These are phyloP conservation scores for Colletotrichum sp. DNA, from an alignment of 2,329 filamentous ascomycete genomes.

Conservation along the genomic window DNA sequence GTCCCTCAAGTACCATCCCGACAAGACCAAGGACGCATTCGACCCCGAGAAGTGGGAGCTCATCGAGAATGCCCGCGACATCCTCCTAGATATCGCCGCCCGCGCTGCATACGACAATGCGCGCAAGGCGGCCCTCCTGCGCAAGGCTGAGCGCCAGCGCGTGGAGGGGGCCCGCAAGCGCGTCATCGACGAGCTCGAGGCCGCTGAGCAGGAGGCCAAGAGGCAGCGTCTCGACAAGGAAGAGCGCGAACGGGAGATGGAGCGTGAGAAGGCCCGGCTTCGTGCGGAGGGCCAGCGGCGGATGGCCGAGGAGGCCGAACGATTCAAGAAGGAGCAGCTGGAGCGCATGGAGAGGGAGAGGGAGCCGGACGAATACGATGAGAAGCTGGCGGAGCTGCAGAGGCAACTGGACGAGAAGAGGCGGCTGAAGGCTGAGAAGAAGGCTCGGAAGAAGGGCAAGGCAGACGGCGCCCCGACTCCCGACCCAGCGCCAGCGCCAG, in stretches of 20 bases:
- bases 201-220: slow-evolving; percentile 72
- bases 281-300: slow-evolving; percentile 37
- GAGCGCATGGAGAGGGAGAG: slow-evolving; percentile 30
- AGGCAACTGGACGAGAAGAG: slow-evolving; percentile 39
- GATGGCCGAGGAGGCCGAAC: slow-evolving; percentile 43
- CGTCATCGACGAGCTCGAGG: slow-evolving; percentile 88
- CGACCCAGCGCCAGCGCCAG: not conserved
- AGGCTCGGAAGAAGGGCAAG: slow-evolving; percentile 31
- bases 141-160: slow-evolving; percentile 72
- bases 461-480: not conserved
- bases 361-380: slow-evolving; percentile 33
- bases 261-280: slow-evolving; percentile 40
- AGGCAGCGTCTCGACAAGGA: slow-evolving; percentile 57
- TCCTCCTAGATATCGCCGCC: slow-evolving; percentile 73
- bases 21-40: slow-evolving; percentile 80
- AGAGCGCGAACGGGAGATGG: slow-evolving; percentile 36
- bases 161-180: slow-evolving; percentile 75
- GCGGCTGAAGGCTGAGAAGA: slow-evolving; percentile 39
- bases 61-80: slow-evolving; percentile 84
- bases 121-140: slow-evolving; percentile 72
- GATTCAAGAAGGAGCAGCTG: slow-evolving; percentile 36
- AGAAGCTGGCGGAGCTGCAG: slow-evolving; percentile 22
- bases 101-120: slow-evolving; percentile 81
- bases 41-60: slow-evolving; percentile 85
- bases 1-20: slow-evolving; percentile 90